A percentile compares a stretch with the other conserved stretches of the same genome.
Conservation (phyloP, 352 stramenopile genomes). For the Phytophthora sansomeana region DNA sequence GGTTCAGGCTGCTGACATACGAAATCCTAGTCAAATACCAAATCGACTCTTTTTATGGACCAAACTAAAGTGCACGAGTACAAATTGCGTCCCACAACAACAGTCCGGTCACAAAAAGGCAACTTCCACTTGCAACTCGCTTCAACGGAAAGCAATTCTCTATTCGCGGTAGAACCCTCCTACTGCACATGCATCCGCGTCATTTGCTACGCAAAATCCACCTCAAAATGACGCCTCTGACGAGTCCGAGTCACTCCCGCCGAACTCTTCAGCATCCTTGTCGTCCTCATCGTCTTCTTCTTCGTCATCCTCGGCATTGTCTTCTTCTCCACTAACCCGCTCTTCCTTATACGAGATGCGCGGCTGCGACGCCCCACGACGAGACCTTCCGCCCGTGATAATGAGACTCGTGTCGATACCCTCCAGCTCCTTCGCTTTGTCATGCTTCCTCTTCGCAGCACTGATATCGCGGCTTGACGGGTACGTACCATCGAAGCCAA, state of each 20-base stretch:
- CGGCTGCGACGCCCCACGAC: slow-evolving; percentile 26
- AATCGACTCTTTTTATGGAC: background rate
- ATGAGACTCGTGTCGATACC: slow-evolving; percentile 87
- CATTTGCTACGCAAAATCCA: background rate
- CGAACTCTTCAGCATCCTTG: slow-evolving; percentile 17
- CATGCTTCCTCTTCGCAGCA: slow-evolving; percentile 72
- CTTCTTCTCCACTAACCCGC: slow-evolving; percentile 54
- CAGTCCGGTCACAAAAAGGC: background rate
- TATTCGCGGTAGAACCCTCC: slow-evolving; percentile 17
- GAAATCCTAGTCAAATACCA: background rate
- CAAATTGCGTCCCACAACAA: background rate
- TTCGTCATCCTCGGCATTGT: slow-evolving; percentile 24
- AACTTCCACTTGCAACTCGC: background rate
- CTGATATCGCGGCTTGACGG: slow-evolving; percentile 73
- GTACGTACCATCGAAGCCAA: slow-evolving; percentile 70
- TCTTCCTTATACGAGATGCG: slow-evolving; percentile 46
- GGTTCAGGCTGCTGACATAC: background rate
- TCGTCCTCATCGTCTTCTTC: slow-evolving; percentile 22
- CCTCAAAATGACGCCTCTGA: slow-evolving; percentile 52
- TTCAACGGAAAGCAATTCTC: slow-evolving; percentile 4
- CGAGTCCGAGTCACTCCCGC: slow-evolving; percentile 39
- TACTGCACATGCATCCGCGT: slow-evolving; percentile 17
- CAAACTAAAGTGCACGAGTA: background rate
- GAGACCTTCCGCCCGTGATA: slow-evolving; percentile 51
- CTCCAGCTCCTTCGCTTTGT: slow-evolving; percentile 77